phyloP scores from a whole-genome alignment of 2,329 filamentous ascomycete species.

The Graphilbum sp. region DNA sequence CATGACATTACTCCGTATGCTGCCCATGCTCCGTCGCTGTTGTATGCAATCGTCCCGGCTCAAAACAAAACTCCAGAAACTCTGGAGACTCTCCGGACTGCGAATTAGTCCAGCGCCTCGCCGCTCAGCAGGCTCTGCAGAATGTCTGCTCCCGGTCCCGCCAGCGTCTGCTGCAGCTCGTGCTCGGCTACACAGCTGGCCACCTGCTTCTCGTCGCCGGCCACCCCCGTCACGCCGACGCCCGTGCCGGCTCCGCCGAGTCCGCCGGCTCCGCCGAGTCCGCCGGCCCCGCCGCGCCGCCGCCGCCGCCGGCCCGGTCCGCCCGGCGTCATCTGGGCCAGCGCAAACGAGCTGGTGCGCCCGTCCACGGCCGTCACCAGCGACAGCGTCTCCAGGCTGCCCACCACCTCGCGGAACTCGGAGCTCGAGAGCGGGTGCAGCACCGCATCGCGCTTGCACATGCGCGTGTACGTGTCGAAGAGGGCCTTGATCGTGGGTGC shows the following conservation, averaged over 20 bases:
- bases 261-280: constrained; percentile 24
- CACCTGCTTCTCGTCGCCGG: constrained; percentile 59
- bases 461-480: constrained; percentile 64
- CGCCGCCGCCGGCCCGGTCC: constrained; percentile 38
- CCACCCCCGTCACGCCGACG: constrained; percentile 29
- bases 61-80: too few species aligned
- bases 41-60: too few species aligned
- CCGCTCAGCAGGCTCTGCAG: constrained; percentile 45
- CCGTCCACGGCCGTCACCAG: constrained; percentile 56
- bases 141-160: constrained; percentile 44
- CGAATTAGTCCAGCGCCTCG: constrained; percentile 16
- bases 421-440: constrained; percentile 78
- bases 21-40: neutral
- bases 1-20: too few species aligned
- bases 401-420: constrained; percentile 86
- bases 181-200: constrained; percentile 66
- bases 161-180: constrained; percentile 58
- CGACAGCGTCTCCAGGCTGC: constrained; percentile 75
- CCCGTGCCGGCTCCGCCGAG: constrained; percentile 11
- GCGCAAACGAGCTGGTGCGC: constrained; percentile 50
- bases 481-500: constrained; percentile 73
- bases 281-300: constrained; percentile 16
- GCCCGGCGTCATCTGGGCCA: constrained; percentile 54
- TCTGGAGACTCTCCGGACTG: too few species aligned
- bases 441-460: constrained; percentile 78